These are phyloP conservation scores for Coemansia linderi DNA, from an alignment of 371 early-diverging fungal species.

Conservation along the genomic window DNA sequence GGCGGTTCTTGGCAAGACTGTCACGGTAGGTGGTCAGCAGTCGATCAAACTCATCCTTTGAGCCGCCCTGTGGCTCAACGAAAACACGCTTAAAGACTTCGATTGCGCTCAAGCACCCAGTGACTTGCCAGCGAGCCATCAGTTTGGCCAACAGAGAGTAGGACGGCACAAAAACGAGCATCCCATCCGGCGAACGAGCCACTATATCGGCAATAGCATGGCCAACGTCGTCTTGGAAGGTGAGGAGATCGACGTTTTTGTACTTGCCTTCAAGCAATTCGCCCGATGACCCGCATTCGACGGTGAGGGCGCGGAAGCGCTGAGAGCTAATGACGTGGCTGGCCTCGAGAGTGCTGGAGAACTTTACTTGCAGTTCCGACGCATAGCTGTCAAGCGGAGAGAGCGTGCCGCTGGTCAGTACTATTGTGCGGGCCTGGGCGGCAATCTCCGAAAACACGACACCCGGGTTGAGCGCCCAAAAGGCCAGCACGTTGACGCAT, in stretches of 20 bases:
- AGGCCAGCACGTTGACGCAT: constrained; percentile 27
- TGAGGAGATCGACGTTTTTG: constrained; percentile 53
- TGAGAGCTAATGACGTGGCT: constrained; percentile 62
- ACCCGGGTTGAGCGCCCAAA: constrained; percentile 69
- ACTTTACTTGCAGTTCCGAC: constrained; percentile 65
- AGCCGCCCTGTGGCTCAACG: constrained; percentile 58
- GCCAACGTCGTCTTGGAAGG: constrained; percentile 74
- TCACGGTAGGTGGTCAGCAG: constrained; percentile 58
- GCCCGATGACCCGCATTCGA: constrained; percentile 58
- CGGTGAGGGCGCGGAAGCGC: constrained; percentile 59
- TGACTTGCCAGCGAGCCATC: constrained; percentile 58
- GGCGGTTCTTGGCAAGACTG: constrained; percentile 34
- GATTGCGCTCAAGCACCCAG: constrained; percentile 53
- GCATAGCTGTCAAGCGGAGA: constrained; percentile 77
- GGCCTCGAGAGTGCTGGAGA: constrained; percentile 59
- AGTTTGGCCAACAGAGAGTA: constrained; percentile 61
- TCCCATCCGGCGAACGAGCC: constrained; percentile 60
- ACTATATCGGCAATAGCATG: constrained; percentile 58
- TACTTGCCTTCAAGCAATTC: constrained; percentile 60
- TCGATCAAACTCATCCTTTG: constrained; percentile 61
- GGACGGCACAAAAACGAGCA: constrained; percentile 68
- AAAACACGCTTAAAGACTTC: constrained; percentile 47
- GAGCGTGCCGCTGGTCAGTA: constrained; percentile 87
- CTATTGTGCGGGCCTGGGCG: constrained; percentile 60
- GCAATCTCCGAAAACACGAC: constrained; percentile 63